Evolutionary conservation across 495 filamentous ascomycete species (phyloP).

Genomic region (Annulohypoxylon moriforme): DNA sequence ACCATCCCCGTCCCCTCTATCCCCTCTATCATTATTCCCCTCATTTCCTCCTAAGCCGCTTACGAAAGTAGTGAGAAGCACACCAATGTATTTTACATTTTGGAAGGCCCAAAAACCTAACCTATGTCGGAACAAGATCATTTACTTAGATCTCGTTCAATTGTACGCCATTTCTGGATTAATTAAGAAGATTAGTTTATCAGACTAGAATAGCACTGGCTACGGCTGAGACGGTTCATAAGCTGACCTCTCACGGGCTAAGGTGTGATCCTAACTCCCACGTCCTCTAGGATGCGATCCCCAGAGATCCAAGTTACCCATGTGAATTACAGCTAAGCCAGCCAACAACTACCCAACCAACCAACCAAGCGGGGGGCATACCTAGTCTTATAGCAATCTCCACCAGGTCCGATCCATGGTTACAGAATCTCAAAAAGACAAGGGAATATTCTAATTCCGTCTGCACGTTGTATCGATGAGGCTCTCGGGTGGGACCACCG

Average conservation of each 20-base stretch:
- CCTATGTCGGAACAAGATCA: not conserved
- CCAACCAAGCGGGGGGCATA: constrained; percentile 3
- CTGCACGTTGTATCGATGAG: constrained; percentile 3
- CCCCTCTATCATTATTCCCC: not conserved
- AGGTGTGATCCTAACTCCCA: constrained; percentile 19
- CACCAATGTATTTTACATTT: not conserved
- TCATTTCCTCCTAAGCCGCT: not conserved
- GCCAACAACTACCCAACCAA: too few species aligned
- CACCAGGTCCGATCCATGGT: constrained; percentile 2
- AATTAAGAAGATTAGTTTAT: not conserved
- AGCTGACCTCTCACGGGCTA: constrained; percentile 6
- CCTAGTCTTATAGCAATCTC: constrained; percentile 16
- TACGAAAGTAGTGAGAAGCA: not conserved
- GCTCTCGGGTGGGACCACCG: constrained; percentile 13
- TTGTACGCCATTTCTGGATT: not conserved
- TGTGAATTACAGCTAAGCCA: constrained; percentile 6
- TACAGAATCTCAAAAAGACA: not conserved
- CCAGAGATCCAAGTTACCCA: not conserved
- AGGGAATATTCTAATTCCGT: constrained; percentile 1
- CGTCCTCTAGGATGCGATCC: constrained; percentile 7
- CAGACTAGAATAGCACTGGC: constrained; percentile 34
- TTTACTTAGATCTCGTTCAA: not conserved
- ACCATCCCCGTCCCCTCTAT: not conserved
- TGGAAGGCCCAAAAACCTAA: not conserved
- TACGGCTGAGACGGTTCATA: constrained; percentile 1